Percentiles rank a stretch among this genome's conserved stretches.
phyloP scores from a whole-genome alignment of 2,329 filamentous ascomycete genomes.

The Colletotrichum theobromicola region DNA sequence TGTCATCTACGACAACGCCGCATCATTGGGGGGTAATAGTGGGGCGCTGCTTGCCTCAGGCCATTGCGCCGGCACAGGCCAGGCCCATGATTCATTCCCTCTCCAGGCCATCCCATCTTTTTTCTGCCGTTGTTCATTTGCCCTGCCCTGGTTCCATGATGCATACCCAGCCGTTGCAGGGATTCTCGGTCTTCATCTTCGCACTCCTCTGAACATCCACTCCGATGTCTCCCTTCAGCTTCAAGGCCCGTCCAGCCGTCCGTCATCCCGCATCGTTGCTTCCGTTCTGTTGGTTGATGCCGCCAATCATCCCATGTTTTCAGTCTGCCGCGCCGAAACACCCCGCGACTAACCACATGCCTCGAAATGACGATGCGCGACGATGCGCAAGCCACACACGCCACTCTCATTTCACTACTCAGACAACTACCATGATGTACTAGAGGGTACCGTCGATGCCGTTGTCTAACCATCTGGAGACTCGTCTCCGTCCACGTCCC shows the following conservation, averaged over 20 bases:
- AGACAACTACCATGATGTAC: neutral
- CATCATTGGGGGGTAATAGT: neutral
- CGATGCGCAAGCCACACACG: constrained; percentile 19
- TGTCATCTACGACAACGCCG: neutral
- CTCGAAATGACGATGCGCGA: constrained; percentile 13
- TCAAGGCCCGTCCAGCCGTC: neutral
- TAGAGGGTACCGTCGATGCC: neutral
- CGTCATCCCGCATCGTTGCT: neutral
- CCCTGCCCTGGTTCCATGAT: neutral
- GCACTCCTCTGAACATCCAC: neutral
- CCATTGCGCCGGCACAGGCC: neutral
- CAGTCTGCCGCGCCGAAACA: neutral
- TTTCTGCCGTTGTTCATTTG: neutral
- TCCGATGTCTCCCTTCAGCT: neutral
- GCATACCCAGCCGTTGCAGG: neutral
- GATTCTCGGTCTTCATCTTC: neutral
- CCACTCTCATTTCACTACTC: neutral
- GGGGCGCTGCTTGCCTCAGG: neutral
- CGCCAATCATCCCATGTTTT: neutral
- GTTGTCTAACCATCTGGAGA: neutral
- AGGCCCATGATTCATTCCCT: constrained; percentile 13
- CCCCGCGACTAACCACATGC: constrained; percentile 1
- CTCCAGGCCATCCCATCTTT: neutral
- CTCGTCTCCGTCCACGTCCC: neutral
- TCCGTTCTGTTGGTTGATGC: neutral